Base-by-base conservation (phyloP, 192 early-diverging fungal genomes). In the Diversispora epigaea region DNA sequence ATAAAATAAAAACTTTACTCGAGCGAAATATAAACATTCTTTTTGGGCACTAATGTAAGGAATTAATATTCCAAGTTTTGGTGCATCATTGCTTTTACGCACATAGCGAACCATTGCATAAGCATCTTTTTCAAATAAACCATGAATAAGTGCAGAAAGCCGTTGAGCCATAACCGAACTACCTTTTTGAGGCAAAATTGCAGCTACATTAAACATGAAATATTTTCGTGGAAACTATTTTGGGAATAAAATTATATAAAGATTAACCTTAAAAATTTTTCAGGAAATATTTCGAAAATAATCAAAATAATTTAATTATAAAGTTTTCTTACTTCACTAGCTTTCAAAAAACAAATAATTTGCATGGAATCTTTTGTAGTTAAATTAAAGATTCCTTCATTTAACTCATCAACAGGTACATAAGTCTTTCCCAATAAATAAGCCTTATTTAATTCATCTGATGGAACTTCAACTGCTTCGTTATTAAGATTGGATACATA, bases 351-450 rank as follows among this genome's bases (percentile, higher is more conserved):
- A 0, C 87, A 88, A 32, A 94, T 56, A 22, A 94, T 86, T 3
- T 66, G 73, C 69, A 94, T 79, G 46, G 88, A 84, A 68, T 88
- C 88, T 12, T 17, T 25, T 4, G 90, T 89, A 8, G 77, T 9
- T 9, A 91, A 68, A 71, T 88, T 88, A 69, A 88, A 82, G 6
- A 85, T 82, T 17, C 87, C 85, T 62, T 88, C 81, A 81, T 93
- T 90, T 57, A 85, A 85, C 0, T 79, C 79, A 25, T 80, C 80
- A 45, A 92, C 85, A 10, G 88, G 90, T 8, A 93, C 84, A 11
- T 90, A 76, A 4, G 85, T 87, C 68, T 89, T 90, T 63, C 92
- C 92, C 71, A 88, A 91, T 58, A 79, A 80, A 77, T 92, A 92
- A 1, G 87, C 92, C 49, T 81, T 82, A 25, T 91, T 83, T 0